Conservation (phyloP, 768 basidiomycete genomes). For the Collybia sordida region DNA sequence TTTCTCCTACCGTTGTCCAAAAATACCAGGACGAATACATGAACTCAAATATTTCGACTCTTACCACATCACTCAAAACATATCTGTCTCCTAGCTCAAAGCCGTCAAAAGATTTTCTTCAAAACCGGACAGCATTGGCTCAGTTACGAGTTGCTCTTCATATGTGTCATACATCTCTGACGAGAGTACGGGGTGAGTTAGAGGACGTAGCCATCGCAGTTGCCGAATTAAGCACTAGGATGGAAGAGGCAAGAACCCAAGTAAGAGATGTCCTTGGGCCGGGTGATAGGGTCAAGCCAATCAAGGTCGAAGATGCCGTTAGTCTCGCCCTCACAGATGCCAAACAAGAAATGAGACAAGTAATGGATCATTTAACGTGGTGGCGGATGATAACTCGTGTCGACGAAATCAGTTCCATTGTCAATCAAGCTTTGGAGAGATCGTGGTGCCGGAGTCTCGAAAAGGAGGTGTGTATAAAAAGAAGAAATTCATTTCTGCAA, state of each 20-base stretch:
- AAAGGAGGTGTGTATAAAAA: slow-evolving; percentile 36
- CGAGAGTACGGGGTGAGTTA: slow-evolving; percentile 27
- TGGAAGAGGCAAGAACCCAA: slow-evolving; percentile 38
- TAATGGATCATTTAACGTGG: slow-evolving; percentile 45
- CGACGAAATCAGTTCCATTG: slow-evolving; percentile 43
- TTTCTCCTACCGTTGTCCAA: slow-evolving; percentile 52
- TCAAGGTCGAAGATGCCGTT: slow-evolving; percentile 27
- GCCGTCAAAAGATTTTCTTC: slow-evolving; percentile 21
- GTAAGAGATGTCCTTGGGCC: slow-evolving; percentile 39
- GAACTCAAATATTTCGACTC: slow-evolving; percentile 54
- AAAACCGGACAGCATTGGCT: slow-evolving; percentile 33
- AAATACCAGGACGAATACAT: slow-evolving; percentile 63
- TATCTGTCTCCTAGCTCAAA: slow-evolving; percentile 15
- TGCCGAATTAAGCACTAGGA: slow-evolving; percentile 31
- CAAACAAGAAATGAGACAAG: slow-evolving; percentile 32
- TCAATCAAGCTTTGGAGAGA: slow-evolving; percentile 34
- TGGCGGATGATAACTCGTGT: slow-evolving; percentile 44
- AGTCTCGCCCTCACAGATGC: slow-evolving; percentile 35
- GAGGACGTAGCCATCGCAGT: slow-evolving; percentile 33
- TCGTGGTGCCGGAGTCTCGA: slow-evolving; percentile 50
- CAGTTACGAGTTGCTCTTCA: slow-evolving; percentile 40
- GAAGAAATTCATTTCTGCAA: neutral
- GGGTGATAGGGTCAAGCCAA: slow-evolving; percentile 4
- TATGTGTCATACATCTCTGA: slow-evolving; percentile 32
- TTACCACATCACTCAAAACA: slow-evolving; percentile 39